Evolutionary conservation across 768 basidiomycete genomes (phyloP).

Genomic region (Collybia mongolica): DNA sequence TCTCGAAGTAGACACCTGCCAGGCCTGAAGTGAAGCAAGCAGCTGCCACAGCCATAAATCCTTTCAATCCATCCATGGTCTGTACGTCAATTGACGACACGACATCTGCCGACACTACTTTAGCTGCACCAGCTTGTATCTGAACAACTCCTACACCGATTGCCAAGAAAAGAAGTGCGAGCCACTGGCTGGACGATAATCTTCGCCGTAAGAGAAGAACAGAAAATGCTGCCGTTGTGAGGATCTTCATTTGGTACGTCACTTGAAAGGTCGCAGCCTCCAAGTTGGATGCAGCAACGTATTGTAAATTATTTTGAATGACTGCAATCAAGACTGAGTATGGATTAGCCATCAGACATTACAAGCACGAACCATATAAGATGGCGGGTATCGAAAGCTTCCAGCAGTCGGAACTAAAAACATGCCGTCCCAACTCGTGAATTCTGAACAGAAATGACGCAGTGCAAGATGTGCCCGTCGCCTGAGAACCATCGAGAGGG

Average conservation of each 20-base stretch:
- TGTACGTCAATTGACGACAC: conserved; percentile 32
- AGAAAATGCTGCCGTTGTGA: conserved; percentile 90
- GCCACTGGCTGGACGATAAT: conserved; percentile 76
- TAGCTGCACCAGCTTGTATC: conserved; percentile 56
- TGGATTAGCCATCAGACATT: too few relatives aligned
- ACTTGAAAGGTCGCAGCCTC: conserved; percentile 97
- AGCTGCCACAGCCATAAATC: conserved; percentile 85
- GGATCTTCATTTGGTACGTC: conserved; percentile 96
- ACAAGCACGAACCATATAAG: conserved; percentile 62
- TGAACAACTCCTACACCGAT: conserved; percentile 90
- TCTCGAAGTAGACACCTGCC: conserved; percentile 97
- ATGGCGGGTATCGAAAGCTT: conserved; percentile 96
- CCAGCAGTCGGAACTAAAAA: conserved; percentile 94
- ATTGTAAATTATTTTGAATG: conserved; percentile 95
- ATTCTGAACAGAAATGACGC: conserved; percentile 26
- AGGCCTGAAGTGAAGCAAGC: conserved; percentile 96
- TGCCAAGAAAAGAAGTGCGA: conserved; percentile 81
- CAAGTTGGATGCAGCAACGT: conserved; percentile 90
- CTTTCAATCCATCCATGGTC: conserved; percentile 79
- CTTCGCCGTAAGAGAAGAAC: conserved; percentile 79
- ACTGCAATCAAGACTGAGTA: conserved; percentile 35
- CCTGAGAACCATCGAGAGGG: conserved; percentile 25
- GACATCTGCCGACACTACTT: conserved; percentile 13
- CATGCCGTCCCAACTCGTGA: conserved; percentile 58
- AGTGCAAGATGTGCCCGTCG: conserved; percentile 16